These are phyloP conservation scores for Pouteria glomerata DNA, from an alignment of 148 eudicot species.

Conservation along the genomic window DNA sequence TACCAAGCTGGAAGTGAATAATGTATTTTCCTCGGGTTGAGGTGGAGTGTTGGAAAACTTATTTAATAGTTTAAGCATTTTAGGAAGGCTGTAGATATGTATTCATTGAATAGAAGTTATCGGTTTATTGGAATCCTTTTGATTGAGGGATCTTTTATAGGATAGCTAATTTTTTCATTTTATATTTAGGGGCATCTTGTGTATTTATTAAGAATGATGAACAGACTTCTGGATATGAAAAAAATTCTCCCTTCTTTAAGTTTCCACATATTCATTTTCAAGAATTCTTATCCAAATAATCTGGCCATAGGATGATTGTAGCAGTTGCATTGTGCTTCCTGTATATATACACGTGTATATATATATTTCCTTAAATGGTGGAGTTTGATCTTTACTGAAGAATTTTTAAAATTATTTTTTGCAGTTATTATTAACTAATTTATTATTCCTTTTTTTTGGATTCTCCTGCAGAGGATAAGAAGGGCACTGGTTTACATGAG, in stretches of 20 bases:
- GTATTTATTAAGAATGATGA: background rate
- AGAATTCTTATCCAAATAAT: background rate
- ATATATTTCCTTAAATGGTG: too few species aligned
- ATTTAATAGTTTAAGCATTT: too few species aligned
- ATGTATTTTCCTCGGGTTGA: too few species aligned
- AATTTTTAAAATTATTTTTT: too few species aligned
- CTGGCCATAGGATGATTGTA: background rate
- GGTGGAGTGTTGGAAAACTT: too few species aligned
- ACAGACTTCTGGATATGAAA: too few species aligned
- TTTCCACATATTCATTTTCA: background rate
- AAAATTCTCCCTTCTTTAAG: too few species aligned
- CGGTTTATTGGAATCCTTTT: constrained; percentile 71
- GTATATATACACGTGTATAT: background rate
- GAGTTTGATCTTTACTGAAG: too few species aligned
- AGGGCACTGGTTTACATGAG: constrained; percentile 49
- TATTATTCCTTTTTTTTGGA: background rate
- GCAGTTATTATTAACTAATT: background rate
- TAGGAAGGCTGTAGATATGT: too few species aligned
- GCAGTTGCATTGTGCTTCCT: background rate
- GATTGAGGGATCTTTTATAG: too few species aligned
- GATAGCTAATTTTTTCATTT: constrained; percentile 26
- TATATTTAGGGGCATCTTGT: background rate
- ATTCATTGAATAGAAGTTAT: too few species aligned
- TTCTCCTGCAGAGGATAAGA: constrained; percentile 45
- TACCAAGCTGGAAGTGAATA: too few species aligned